These are phyloP conservation scores for Fusarium sp. DNA, from an alignment of 2,329 filamentous ascomycete species.

Conservation along the genomic window DNA sequence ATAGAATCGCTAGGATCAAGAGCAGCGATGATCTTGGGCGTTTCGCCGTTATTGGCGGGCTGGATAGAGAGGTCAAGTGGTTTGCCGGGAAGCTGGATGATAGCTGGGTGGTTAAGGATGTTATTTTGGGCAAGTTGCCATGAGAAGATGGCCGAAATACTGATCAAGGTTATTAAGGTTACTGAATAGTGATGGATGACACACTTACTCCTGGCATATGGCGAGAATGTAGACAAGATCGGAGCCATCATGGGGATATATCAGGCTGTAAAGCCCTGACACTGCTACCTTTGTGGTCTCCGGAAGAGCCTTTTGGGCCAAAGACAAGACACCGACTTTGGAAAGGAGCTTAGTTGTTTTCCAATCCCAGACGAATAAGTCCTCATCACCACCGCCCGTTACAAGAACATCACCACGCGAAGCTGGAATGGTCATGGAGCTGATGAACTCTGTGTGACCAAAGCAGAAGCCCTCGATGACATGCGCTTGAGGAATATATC, in stretches of 20 bases:
- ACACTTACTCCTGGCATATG: slow-evolving; percentile 68
- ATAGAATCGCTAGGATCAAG: slow-evolving; percentile 53
- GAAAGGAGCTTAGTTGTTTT: slow-evolving; percentile 64
- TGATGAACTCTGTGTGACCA: slow-evolving; percentile 88
- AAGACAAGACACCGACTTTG: slow-evolving; percentile 64
- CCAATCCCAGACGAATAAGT: slow-evolving; percentile 89
- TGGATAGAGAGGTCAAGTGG: slow-evolving; percentile 67
- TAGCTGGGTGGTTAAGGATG: slow-evolving; percentile 60
- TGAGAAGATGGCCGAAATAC: slow-evolving; percentile 73
- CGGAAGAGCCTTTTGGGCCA: slow-evolving; percentile 55
- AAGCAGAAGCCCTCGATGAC: slow-evolving; percentile 92
- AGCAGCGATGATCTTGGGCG: slow-evolving; percentile 54
- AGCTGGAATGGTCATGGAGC: slow-evolving; percentile 75
- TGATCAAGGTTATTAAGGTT: slow-evolving; percentile 48
- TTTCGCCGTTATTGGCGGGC: slow-evolving; percentile 30
- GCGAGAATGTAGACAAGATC: slow-evolving; percentile 59
- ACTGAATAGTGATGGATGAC: background rate
- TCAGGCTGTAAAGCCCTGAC: slow-evolving; percentile 56
- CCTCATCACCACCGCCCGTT: slow-evolving; percentile 87
- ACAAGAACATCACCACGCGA: slow-evolving; percentile 73
- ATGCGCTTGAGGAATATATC: slow-evolving; percentile 84
- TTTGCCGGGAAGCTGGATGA: slow-evolving; percentile 72
- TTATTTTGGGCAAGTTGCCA: slow-evolving; percentile 67
- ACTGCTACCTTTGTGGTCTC: slow-evolving; percentile 61
- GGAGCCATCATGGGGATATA: slow-evolving; percentile 47